A percentile compares a stretch with the other conserved stretches of the same genome.
Evolutionary conservation across 2,329 filamentous ascomycete genomes (phyloP).

Genomic region (Cyphellophora europaea): DNA sequence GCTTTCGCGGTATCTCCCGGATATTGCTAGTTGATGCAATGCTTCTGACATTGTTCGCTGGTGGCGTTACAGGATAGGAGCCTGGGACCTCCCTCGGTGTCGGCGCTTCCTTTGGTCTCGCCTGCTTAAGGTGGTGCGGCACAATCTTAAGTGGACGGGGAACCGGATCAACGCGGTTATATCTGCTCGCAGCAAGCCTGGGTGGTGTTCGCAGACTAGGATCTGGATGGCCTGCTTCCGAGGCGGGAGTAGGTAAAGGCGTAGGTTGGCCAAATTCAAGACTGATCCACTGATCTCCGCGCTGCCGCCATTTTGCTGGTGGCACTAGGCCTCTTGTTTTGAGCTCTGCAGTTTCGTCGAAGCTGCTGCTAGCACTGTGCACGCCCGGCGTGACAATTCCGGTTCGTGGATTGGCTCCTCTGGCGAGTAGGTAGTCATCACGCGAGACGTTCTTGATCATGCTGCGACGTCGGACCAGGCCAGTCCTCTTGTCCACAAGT

Average conservation of each 20-base stretch:
- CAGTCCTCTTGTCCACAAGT: constrained; percentile 1
- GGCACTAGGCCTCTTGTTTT: constrained; percentile 6
- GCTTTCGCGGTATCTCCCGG: constrained; percentile 11
- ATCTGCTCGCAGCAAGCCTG: constrained; percentile 4
- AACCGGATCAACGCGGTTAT: not conserved
- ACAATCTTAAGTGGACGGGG: not conserved
- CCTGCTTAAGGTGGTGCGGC: too few species aligned
- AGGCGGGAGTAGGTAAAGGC: constrained; percentile 10
- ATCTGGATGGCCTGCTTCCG: not conserved
- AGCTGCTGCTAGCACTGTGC: constrained; percentile 18
- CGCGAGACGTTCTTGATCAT: constrained; percentile 5
- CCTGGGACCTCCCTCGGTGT: not conserved
- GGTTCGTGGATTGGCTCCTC: constrained; percentile 26
- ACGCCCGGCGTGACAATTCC: constrained; percentile 28
- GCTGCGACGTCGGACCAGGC: constrained; percentile 3
- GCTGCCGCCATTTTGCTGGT: constrained; percentile 24
- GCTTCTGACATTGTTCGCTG: not conserved
- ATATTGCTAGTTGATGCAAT: not conserved
- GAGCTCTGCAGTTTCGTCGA: constrained; percentile 11
- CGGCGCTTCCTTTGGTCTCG: too few species aligned
- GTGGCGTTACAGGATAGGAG: not conserved
- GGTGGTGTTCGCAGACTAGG: constrained; percentile 6
- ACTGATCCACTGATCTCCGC: constrained; percentile 27
- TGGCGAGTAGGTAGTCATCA: constrained; percentile 26
- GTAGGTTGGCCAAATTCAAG: constrained; percentile 21